phyloP scores from a whole-genome alignment of 1,284 basidiomycete species.

The Tylopilus sp. region DNA sequence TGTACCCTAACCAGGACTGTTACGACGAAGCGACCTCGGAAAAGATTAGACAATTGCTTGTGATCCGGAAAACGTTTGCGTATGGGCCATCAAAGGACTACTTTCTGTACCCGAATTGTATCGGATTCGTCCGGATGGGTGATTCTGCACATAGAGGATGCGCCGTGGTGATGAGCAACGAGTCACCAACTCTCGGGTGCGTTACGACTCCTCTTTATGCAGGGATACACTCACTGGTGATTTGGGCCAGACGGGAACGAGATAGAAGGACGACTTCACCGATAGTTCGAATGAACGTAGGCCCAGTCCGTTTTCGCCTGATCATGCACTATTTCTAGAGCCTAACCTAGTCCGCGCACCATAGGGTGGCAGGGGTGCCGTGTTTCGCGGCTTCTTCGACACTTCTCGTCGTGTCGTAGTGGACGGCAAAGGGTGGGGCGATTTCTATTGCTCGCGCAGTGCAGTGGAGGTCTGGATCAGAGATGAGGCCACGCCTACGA shows the following conservation, averaged over 20 bases:
- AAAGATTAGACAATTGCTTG: constrained; percentile 52
- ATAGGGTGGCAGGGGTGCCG: constrained; percentile 35
- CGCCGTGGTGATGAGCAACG: constrained; percentile 67
- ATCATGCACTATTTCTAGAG: neutral
- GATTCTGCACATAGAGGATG: constrained; percentile 50
- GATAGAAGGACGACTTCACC: constrained; percentile 35
- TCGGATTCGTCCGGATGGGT: constrained; percentile 72
- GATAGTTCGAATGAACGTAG: constrained; percentile 61
- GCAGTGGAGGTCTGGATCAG: constrained; percentile 57
- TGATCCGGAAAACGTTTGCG: constrained; percentile 59
- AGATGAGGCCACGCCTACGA: neutral
- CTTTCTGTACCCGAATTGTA: constrained; percentile 52
- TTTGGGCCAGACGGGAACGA: neutral
- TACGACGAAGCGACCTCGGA: constrained; percentile 52
- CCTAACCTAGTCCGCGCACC: constrained; percentile 1
- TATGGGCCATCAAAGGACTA: constrained; percentile 63
- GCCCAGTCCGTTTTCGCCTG: constrained; percentile 41
- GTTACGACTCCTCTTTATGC: neutral
- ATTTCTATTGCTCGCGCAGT: constrained; percentile 52
- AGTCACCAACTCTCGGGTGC: constrained; percentile 16
- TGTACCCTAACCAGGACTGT: constrained; percentile 69
- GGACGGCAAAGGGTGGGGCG: constrained; percentile 53
- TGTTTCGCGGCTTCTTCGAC: constrained; percentile 49
- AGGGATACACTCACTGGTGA: constrained; percentile 25
- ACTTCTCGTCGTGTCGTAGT: constrained; percentile 41